Percentiles rank a stretch among this genome's conserved stretches.
phyloP scores from a whole-genome alignment of 345 rosid genomes.

The Populus tremula region DNA sequence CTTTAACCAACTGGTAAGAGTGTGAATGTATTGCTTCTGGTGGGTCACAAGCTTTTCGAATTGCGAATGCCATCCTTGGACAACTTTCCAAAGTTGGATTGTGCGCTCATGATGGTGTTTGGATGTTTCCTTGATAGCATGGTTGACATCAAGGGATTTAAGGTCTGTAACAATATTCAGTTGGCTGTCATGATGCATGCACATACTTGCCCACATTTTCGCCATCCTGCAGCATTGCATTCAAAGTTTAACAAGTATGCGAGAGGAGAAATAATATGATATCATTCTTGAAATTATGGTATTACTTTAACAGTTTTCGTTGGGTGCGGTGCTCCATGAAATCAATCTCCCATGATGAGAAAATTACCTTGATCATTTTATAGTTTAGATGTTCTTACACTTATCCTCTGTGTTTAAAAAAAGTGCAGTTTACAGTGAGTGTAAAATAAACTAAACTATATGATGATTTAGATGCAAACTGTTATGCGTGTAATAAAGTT shows the following conservation, averaged over 20 bases:
- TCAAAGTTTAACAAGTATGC: neutral
- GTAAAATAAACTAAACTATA: too few species aligned
- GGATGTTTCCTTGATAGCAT: conserved; percentile 68
- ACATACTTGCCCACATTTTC: conserved; percentile 80
- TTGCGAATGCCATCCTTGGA: conserved; percentile 68
- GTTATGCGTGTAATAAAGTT: too few species aligned
- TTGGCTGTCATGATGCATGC: conserved; percentile 66
- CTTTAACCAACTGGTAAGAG: conserved; percentile 33
- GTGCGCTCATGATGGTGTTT: conserved; percentile 74
- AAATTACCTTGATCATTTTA: too few species aligned
- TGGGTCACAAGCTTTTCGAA: conserved; percentile 65
- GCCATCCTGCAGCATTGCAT: conserved; percentile 60
- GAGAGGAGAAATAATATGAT: neutral
- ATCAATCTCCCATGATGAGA: neutral
- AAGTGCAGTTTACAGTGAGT: too few species aligned
- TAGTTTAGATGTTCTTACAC: too few species aligned
- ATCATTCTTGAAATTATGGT: neutral
- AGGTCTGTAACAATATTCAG: conserved; percentile 58
- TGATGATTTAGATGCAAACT: too few species aligned
- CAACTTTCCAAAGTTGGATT: conserved; percentile 51
- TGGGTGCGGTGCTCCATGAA: neutral
- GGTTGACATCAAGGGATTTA: conserved; percentile 54
- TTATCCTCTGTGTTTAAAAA: too few species aligned
- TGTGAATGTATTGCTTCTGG: conserved; percentile 75
- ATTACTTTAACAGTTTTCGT: neutral